Evolutionary conservation across 2,329 filamentous ascomycete genomes (phyloP), one percentile per base, ranked within the genome.

Genomic region (Colletotrichum navitas): DNA sequence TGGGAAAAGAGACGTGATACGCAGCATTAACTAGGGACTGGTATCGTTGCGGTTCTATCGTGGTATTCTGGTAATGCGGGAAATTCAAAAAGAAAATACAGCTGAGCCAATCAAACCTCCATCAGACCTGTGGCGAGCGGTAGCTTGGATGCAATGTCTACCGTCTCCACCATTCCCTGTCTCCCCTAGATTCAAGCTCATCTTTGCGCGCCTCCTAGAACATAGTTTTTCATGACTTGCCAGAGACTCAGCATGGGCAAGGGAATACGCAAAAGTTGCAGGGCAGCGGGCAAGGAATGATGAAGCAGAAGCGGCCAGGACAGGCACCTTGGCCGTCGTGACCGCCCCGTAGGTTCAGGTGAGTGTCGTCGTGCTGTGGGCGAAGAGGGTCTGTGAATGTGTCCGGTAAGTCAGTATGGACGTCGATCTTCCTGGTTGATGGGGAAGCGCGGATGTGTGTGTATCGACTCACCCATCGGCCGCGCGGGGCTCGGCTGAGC

Each of bases 271-370:
- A 81, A 72, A 75, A 82, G 68, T 81, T 76, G 74, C 77, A 78
- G 32, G 80, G 80, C n/a, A 82, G 74, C 3, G 79, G 80, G 61
- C 80, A 82, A 4, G 80, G 80, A 41, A 82, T 80, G 49, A 80
- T 78, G 71, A 81, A 82, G 76, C 80, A 82, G 67, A 81, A 81
- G 8, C 80, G 76, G 11, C 80, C 80, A 6, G 78, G 80, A 65
- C 81, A 82, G 24, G 56, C n/a, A 6, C 56, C 39, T 21, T n/a
- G 51, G 41, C 45, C 41, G 41, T 45, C 18, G 7, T 45, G 18
- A 45, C 41, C 41, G 41, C 41, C 41, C 0, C 41, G 41, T 2
- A 45, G 41, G 18, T 21, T 21, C 18, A 45, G 7, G 5, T 45
- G 41, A 21, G 6, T 2, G 6, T 45, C 41, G 18, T 45, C 41